A percentile compares a stretch with the other conserved stretches of the same genome.
phyloP scores from a whole-genome alignment of 2,329 filamentous ascomycete species.

The Aspergillus transmontanensis region DNA sequence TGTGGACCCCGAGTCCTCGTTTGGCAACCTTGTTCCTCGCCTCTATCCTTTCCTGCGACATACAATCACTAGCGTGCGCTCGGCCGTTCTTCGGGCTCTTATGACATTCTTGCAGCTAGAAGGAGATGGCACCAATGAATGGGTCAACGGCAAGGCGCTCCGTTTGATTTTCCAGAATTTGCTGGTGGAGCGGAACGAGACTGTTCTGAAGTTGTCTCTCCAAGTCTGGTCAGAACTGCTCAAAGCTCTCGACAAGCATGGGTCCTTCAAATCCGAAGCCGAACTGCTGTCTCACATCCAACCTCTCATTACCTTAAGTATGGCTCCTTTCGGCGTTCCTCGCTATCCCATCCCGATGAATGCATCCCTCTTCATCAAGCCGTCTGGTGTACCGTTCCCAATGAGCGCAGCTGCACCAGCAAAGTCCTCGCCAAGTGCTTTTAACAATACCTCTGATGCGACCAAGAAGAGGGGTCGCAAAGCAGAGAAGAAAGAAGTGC shows the following conservation, averaged over 20 bases:
- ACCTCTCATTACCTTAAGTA: constrained; percentile 78
- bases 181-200: constrained; percentile 85
- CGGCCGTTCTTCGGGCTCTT: constrained; percentile 88
- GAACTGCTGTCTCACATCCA: constrained; percentile 77
- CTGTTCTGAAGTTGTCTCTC: constrained; percentile 77
- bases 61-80: constrained; percentile 92
- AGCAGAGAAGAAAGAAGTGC: constrained; percentile 78
- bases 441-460: constrained; percentile 58
- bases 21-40: constrained; percentile 86
- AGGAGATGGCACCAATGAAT: constrained; percentile 76
- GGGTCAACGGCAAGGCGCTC: constrained; percentile 88
- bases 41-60: constrained; percentile 95
- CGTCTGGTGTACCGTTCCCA: constrained; percentile 83
- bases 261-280: constrained; percentile 65
- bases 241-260: constrained; percentile 63
- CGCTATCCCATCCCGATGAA: constrained; percentile 94
- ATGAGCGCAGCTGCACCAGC: constrained; percentile 42
- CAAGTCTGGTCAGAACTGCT: constrained; percentile 85
- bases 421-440: constrained; percentile 46
- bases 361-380: constrained; percentile 82
- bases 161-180: constrained; percentile 94
- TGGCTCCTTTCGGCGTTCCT: constrained; percentile 90
- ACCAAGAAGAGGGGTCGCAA: constrained; percentile 77
- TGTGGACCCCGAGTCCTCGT: constrained; percentile 82
- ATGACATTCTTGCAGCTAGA: constrained; percentile 91